Evolutionary conservation across 192 early-diverging fungal species (phyloP).

Genomic region (Thamnidium elegans): DNA sequence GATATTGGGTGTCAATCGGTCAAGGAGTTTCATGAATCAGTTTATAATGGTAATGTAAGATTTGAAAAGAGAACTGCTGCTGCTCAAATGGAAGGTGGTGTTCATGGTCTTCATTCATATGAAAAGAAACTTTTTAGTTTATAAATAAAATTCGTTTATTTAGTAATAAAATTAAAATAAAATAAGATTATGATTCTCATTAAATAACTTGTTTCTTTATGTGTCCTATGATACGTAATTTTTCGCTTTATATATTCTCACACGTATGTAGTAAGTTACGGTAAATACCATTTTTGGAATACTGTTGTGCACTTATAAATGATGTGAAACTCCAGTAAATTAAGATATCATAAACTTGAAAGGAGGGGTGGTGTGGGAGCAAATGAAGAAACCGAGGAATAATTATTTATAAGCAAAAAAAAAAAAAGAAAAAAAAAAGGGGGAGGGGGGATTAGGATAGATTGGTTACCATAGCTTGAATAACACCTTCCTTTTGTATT

Average conservation of each 20-base stretch:
- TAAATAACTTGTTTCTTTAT: too few relatives aligned
- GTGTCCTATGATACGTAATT: background rate
- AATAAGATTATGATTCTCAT: background rate
- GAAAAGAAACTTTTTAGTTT: conserved; percentile 70
- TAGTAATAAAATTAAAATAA: conserved; percentile 2
- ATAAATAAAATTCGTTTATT: background rate
- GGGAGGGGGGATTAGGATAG: too few relatives aligned
- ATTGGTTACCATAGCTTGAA: conserved; percentile 3
- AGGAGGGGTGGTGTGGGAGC: too few relatives aligned
- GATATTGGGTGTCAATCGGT: conserved; percentile 87
- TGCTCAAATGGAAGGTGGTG: conserved; percentile 96
- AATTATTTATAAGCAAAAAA: too few relatives aligned
- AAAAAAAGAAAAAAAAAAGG: too few relatives aligned
- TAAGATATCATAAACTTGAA: too few relatives aligned
- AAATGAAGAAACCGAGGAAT: too few relatives aligned
- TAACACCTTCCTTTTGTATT: conserved; percentile 1
- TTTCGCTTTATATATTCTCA: background rate
- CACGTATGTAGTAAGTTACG: too few relatives aligned
- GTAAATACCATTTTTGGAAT: too few relatives aligned
- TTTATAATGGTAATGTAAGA: conserved; percentile 70
- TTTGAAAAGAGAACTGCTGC: conserved; percentile 94
- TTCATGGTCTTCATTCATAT: conserved; percentile 84
- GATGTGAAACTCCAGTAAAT: too few relatives aligned
- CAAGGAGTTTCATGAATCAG: conserved; percentile 63
- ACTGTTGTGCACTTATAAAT: too few relatives aligned